These are phyloP conservation scores for Erodium texanum DNA, from an alignment of 441 rosid genomes.

Conservation along the genomic window DNA sequence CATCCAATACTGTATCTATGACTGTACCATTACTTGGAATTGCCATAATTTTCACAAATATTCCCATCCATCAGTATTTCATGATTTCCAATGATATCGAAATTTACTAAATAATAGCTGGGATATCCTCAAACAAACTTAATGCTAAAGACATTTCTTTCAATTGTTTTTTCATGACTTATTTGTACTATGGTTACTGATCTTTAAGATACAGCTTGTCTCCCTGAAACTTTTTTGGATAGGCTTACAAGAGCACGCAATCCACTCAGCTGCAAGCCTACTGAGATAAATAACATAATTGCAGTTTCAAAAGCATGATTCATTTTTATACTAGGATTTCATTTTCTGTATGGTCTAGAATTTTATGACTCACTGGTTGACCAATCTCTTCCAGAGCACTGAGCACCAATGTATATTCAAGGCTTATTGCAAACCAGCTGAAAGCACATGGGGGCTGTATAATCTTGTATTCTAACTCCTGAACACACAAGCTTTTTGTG, in stretches of 20 bases:
- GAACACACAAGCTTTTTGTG: neutral
- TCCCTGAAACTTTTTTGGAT: no score
- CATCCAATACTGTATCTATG: neutral
- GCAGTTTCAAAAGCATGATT: neutral
- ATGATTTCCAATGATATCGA: no score
- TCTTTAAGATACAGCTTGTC: no score
- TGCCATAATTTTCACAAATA: no score
- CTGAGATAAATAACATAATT: no score
- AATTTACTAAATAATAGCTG: no score
- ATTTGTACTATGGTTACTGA: no score
- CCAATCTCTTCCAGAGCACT: neutral
- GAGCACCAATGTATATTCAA: neutral
- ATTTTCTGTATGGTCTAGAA: neutral
- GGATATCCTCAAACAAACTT: no score
- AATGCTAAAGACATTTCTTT: no score
- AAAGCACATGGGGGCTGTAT: neutral
- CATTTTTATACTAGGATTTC: neutral
- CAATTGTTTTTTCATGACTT: no score
- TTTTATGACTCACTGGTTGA: neutral
- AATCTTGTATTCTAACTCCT: neutral
- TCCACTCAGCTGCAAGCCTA: neutral
- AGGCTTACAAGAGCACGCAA: neutral
- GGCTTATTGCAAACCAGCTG: neutral
- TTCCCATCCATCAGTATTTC: no score
- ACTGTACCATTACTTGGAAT: neutral